Conservation (phyloP, 2,329 filamentous ascomycete species). For the Beauveria caledonica region DNA sequence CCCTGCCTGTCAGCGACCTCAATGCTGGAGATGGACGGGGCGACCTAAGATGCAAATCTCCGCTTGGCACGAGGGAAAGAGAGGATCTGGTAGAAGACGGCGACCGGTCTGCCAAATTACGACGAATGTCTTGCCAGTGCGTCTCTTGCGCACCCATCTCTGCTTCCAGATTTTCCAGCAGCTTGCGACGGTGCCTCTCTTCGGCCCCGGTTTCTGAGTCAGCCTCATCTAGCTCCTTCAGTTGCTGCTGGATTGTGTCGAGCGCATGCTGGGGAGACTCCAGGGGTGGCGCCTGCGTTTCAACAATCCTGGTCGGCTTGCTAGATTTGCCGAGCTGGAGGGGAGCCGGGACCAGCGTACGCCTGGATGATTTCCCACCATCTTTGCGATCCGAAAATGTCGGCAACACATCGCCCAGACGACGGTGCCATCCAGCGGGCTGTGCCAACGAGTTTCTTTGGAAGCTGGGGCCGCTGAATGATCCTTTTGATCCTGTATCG, state of each 20-base stretch:
- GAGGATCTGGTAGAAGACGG: slow-evolving; percentile 9
- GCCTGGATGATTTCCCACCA: slow-evolving; percentile 33
- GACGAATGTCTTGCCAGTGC: slow-evolving; percentile 51
- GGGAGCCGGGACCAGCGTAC: slow-evolving; percentile 48
- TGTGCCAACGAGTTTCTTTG: slow-evolving; percentile 8
- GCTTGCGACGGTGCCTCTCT: slow-evolving; percentile 34
- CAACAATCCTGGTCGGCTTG: slow-evolving; percentile 36
- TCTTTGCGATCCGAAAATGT: slow-evolving; percentile 49
- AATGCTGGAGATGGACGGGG: slow-evolving; percentile 1
- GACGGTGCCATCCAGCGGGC: slow-evolving; percentile 40
- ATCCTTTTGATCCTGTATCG: slow-evolving; percentile 23
- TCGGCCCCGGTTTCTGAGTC: slow-evolving; percentile 28
- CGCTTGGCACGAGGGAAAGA: background rate
- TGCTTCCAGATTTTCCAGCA: slow-evolving; percentile 51
- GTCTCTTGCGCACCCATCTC: slow-evolving; percentile 55
- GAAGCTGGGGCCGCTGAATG: background rate
- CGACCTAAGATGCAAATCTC: slow-evolving; percentile 7
- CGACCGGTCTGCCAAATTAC: slow-evolving; percentile 43
- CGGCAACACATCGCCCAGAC: slow-evolving; percentile 50
- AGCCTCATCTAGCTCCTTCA: slow-evolving; percentile 39
- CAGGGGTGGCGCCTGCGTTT: slow-evolving; percentile 42
- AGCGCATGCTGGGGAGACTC: slow-evolving; percentile 44
- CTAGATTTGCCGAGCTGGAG: slow-evolving; percentile 38
- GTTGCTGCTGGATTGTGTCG: slow-evolving; percentile 42
- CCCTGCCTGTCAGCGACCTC: slow-evolving; percentile 1